Evolutionary conservation across 2,329 filamentous ascomycete genomes (phyloP), one percentile per base, ranked within the genome.

Genomic region (Fusarium brachygibbosum): DNA sequence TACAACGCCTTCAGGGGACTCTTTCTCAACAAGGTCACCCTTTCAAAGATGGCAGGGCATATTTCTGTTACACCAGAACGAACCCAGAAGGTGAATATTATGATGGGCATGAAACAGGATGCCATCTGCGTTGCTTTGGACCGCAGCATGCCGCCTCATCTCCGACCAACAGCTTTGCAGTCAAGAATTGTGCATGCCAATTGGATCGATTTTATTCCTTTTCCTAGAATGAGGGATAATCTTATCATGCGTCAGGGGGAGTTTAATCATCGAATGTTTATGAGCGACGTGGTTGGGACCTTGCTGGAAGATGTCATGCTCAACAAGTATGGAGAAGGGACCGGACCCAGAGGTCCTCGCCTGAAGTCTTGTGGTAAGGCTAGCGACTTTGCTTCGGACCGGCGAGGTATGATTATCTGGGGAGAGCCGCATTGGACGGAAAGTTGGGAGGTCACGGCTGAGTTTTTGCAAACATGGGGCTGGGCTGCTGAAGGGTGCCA

Each of bases 1-100:
- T 61, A 50, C 8, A 61, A 61, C 19, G 54, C 54, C 11, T 61
- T 61, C 8, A 28, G 58, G 31, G 58, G 54, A 3, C n/a, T 61
- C 1, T 61, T 61, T 3, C 34, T 50, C 23, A 61, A 61, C 1
- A 61, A 61, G 12, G 31, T 28, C 2, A 59, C 35, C 8, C 23
- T 61, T 0, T 59, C 54, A 5, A 14, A 37, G 4, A 12, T 32
- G 3, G 11, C 31, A 1, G 14, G 50, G 12, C 58, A 61, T 3
- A 14, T 61, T 21, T 13, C 8, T 16, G 3, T n/a, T 0, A n/a
- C 11, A 16, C 23, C 17, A 1, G 28, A 37, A 8, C 29, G 35
- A 1, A 32, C 35, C 6, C 41, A 61, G 6, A 61, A 50, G 23
- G 10, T 61, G 23, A 14, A 61, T n/a, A 41, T 61, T 19, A 61